A percentile compares a stretch with the other conserved stretches of the same genome.
phyloP scores from a whole-genome alignment of 2,329 filamentous ascomycete species.

The Sporothrix curviconia region DNA sequence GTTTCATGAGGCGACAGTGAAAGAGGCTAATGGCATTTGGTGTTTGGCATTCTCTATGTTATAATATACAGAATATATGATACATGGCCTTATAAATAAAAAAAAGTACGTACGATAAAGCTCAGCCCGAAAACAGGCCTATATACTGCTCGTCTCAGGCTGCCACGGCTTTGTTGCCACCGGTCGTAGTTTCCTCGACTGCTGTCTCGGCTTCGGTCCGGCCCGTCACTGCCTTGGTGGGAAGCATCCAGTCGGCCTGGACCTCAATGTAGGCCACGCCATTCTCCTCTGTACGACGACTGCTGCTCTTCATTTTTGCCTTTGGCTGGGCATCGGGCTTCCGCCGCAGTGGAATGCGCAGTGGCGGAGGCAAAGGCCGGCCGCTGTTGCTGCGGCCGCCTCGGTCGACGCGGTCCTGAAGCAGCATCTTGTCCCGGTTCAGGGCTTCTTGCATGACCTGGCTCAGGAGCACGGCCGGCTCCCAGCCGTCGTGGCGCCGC shows the following conservation, averaged over 20 bases:
- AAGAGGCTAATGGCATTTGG: no score
- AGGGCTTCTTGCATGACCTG: slow-evolving; percentile 14
- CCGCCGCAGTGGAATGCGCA: slow-evolving; percentile 17
- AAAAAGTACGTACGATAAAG: no score
- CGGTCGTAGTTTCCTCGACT: no score
- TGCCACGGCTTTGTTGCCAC: no score
- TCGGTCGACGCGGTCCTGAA: slow-evolving; percentile 3
- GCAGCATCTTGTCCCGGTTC: slow-evolving; percentile 15
- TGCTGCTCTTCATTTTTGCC: not conserved
- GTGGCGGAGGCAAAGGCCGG: not conserved
- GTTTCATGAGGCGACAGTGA: no score
- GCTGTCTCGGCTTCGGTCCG: no score
- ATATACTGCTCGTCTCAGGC: no score
- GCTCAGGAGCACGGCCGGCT: slow-evolving; percentile 15
- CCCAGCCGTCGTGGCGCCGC: slow-evolving; percentile 15
- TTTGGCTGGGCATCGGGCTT: not conserved
- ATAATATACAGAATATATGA: not conserved
- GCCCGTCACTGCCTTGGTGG: no score
- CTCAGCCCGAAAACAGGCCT: no score
- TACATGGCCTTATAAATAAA: not conserved
- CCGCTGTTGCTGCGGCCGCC: not conserved
- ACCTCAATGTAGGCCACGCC: slow-evolving; percentile 2
- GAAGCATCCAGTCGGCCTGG: not conserved
- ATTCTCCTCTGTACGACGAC: not conserved
- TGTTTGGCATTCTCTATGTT: no score